Evolutionary conservation across 441 rosid genomes (phyloP).

Genomic region (Euphorbia celastroides): DNA sequence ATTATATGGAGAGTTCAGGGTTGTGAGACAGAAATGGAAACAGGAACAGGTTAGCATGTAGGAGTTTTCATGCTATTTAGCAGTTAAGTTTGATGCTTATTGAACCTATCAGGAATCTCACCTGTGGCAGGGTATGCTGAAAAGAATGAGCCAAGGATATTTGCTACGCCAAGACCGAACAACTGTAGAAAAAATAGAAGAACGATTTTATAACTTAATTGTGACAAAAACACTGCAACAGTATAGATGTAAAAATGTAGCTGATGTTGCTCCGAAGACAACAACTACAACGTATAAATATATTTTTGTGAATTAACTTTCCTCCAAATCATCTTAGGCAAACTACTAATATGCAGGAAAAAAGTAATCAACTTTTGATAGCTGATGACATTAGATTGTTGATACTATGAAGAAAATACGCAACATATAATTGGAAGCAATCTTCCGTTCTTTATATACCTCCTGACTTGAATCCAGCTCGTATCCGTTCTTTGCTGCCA

Average conservation of each 20-base stretch:
- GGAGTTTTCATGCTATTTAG: no score
- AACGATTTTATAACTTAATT: slow-evolving; percentile 13
- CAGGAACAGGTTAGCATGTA: no score
- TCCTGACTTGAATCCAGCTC: slow-evolving; percentile 92
- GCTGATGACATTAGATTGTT: background rate
- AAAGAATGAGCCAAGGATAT: slow-evolving; percentile 77
- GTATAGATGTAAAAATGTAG: background rate
- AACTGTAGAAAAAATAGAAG: slow-evolving; percentile 43
- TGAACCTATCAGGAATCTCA: slow-evolving; percentile 26
- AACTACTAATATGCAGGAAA: slow-evolving; percentile 2
- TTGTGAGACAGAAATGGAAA: no score
- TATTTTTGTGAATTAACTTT: background rate
- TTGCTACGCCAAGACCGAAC: slow-evolving; percentile 90
- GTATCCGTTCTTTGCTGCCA: slow-evolving; percentile 90
- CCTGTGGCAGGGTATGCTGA: slow-evolving; percentile 89
- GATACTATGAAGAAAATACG: slow-evolving; percentile 7
- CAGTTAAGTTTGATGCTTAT: slow-evolving; percentile 10
- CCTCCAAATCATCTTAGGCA: background rate
- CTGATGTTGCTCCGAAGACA: background rate
- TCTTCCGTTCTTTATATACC: slow-evolving; percentile 36
- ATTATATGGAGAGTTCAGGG: no score
- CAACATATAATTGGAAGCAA: slow-evolving; percentile 6
- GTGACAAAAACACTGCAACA: background rate
- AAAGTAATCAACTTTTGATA: slow-evolving; percentile 1
- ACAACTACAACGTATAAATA: background rate